Conservation (phyloP, 2,329 filamentous ascomycete genomes). For the Fusarium piperis region DNA sequence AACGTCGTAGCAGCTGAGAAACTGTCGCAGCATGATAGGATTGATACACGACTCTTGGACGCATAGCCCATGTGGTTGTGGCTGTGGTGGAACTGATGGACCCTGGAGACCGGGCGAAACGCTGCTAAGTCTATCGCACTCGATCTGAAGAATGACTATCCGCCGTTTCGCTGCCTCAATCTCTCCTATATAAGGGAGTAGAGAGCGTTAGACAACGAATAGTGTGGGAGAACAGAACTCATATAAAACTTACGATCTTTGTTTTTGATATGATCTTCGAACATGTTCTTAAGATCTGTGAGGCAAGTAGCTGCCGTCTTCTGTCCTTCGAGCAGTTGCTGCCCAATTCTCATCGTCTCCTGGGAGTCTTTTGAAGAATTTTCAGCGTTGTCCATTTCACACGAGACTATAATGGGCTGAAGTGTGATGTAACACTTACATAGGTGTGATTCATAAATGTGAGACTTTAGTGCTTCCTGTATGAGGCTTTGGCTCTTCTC, state of each 20-base stretch:
- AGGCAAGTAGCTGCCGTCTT: not conserved
- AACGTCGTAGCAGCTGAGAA: not conserved
- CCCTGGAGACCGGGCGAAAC: not conserved
- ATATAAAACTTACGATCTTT: not conserved
- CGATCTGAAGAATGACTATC: not conserved
- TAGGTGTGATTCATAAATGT: not conserved
- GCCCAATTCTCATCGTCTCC: not conserved
- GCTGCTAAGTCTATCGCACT: not conserved
- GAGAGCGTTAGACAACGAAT: not conserved
- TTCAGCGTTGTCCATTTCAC: not conserved
- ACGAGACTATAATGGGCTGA: no score
- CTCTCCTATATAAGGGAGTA: not conserved
- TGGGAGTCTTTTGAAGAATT: not conserved
- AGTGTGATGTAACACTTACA: not conserved
- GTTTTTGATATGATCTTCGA: not conserved
- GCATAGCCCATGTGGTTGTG: not conserved
- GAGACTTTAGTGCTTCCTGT: conserved; percentile 1
- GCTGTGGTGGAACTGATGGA: not conserved
- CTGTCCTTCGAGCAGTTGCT: no score
- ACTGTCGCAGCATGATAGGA: not conserved
- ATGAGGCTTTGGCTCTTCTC: not conserved
- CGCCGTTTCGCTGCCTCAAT: not conserved
- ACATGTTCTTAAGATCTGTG: not conserved
- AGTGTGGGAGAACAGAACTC: not conserved
- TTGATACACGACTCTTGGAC: not conserved